phyloP scores from a whole-genome alignment of 352 stramenopile species.

The Globisporangium recalcitrans region DNA sequence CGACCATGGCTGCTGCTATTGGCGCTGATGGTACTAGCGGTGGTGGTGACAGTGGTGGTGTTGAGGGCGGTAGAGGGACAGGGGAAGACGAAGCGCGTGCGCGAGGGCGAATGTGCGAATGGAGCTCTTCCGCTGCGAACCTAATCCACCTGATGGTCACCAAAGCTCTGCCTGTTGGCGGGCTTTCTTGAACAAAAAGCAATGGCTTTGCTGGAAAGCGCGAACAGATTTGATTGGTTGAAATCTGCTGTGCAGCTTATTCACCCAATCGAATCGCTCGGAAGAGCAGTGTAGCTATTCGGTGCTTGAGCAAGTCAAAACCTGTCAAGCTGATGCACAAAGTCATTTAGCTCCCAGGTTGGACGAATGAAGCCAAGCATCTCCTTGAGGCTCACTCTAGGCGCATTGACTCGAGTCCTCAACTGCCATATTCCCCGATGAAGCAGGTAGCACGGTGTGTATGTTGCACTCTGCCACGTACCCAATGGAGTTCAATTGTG shows the following conservation, averaged over 20 bases:
- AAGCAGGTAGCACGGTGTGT: neutral
- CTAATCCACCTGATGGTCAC: conserved; percentile 1
- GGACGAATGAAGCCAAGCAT: neutral
- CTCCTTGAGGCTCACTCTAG: no score
- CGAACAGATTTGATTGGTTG: conserved; percentile 11
- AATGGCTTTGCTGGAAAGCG: neutral
- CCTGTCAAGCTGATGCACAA: neutral
- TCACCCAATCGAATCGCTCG: neutral
- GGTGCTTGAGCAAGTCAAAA: neutral
- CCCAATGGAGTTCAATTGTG: no score
- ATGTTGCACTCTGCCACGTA: neutral
- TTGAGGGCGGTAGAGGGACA: neutral
- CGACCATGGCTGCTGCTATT: conserved; percentile 42
- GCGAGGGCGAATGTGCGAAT: conserved; percentile 9
- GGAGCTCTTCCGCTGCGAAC: neutral
- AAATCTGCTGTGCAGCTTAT: neutral
- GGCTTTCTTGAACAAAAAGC: conserved; percentile 1
- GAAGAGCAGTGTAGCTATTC: neutral
- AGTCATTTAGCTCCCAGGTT: neutral
- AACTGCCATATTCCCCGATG: neutral
- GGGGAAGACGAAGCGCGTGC: neutral
- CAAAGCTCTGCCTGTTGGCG: conserved; percentile 6
- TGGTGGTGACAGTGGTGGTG: neutral
- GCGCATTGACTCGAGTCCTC: neutral
- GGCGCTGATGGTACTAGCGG: neutral